A percentile compares a stretch with the other conserved stretches of the same genome.
These are phyloP conservation scores for Picochlorum sp. DNA, from an alignment of 139 green algal genomes.

Conservation along the genomic window DNA sequence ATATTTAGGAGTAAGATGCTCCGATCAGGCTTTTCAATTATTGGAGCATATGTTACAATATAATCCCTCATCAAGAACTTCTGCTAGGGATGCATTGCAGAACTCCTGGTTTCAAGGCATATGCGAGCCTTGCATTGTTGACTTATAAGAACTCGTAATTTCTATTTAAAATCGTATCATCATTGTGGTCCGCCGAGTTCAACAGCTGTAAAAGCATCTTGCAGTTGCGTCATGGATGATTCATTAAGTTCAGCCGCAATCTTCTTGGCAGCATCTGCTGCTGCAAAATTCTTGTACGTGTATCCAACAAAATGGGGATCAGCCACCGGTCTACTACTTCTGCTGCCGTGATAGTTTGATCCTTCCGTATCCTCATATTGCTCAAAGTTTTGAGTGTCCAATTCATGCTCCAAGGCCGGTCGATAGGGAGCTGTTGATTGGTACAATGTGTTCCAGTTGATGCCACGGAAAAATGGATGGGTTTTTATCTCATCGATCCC, in stretches of 20 bases:
- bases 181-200: not conserved
- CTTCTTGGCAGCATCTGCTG: conserved; percentile 12
- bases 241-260: conserved; percentile 14
- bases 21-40: conserved; percentile 51
- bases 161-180: not conserved
- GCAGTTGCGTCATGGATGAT: conserved; percentile 8
- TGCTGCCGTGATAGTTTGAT: not conserved
- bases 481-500: conserved; percentile 54
- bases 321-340: conserved; percentile 14
- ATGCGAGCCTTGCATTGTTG: not conserved
- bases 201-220: conserved; percentile 13
- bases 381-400: conserved; percentile 98
- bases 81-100: conserved; percentile 4
- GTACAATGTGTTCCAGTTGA: conserved; percentile 78
- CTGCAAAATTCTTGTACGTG: conserved; percentile 94
- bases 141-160: not conserved
- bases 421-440: conserved; percentile 49
- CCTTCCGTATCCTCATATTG: conserved; percentile 72
- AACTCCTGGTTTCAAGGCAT: not conserved
- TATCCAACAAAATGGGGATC: conserved; percentile 96
- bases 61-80: conserved; percentile 12
- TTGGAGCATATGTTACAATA: conserved; percentile 52
- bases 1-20: conserved; percentile 35
- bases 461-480: conserved; percentile 85
- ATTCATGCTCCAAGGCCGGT: conserved; percentile 69